Conservation (phyloP, 768 basidiomycete species). For the Xanthoconium stramineum region DNA sequence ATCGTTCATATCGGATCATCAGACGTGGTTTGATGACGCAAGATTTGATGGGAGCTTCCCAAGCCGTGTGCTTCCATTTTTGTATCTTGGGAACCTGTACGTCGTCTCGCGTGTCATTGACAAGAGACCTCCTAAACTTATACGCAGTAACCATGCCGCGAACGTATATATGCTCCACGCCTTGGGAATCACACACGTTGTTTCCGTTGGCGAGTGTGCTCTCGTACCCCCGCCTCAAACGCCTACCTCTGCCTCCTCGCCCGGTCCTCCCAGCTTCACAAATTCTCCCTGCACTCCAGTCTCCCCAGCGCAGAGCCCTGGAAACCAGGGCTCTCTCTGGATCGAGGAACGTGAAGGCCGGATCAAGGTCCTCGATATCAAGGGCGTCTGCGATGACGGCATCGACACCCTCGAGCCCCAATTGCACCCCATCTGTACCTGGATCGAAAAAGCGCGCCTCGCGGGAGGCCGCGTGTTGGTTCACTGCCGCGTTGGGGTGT, state of each 20-base stretch:
- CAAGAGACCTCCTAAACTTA: background rate
- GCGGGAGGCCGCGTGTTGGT: constrained; percentile 90
- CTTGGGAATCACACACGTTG: constrained; percentile 94
- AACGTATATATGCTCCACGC: constrained; percentile 97
- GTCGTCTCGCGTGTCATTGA: constrained; percentile 32
- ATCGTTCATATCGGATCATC: constrained; percentile 65
- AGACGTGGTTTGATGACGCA: constrained; percentile 93
- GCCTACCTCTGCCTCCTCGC: background rate
- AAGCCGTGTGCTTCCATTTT: constrained; percentile 84
- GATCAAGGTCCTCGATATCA: constrained; percentile 88
- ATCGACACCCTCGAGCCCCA: constrained; percentile 92
- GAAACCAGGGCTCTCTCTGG: constrained; percentile 74
- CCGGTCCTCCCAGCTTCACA: background rate
- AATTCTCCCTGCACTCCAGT: constrained; percentile 18
- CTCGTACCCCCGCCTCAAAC: constrained; percentile 72
- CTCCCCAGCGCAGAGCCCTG: constrained; percentile 40
- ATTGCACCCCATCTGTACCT: constrained; percentile 83
- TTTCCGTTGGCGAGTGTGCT: constrained; percentile 94
- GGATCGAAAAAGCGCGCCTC: constrained; percentile 84
- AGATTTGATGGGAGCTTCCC: constrained; percentile 96
- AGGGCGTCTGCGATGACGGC: constrained; percentile 93
- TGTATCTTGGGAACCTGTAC: constrained; percentile 93
- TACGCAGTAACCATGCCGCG: constrained; percentile 79
- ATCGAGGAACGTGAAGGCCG: constrained; percentile 84
- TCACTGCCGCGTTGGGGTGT: constrained; percentile 99